Evolutionary conservation across 805 yeast genomes (phyloP), one percentile per base, ranked within the genome.

Genomic region (Clavispora vitiphila): DNA sequence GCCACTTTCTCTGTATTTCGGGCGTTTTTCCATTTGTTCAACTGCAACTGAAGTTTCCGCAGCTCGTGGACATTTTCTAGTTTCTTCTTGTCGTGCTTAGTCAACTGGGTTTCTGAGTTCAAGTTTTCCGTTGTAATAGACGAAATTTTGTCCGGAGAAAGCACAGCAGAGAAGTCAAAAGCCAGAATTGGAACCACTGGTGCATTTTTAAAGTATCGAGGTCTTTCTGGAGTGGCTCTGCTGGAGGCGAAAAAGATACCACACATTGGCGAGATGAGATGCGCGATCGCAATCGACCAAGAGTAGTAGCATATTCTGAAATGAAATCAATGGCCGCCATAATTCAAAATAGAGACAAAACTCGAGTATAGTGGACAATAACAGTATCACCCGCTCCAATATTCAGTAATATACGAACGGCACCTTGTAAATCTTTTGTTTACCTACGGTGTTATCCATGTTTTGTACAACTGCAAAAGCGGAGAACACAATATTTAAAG

Each of bases 1-100:
- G 32, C 41, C 8, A 44, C 40, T 14, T 53, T 41, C 19, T 50
- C 48, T 7, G 41, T 35, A 16, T 51, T 44, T 18, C 54, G 37
- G 3, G 52, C 38, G 38, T 66, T 67, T 16, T 58, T 61, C 21
- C 61, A 42, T 29, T 48, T 51, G 14, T 48, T 37, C 15, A 67
- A 48, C 22, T 50, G 42, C n/a, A 38, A 31, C 38, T 62, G 57
- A 31, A 68, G 48, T n/a, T 49, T 42, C 37, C 65, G 60, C 12
- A 66, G 52, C 18, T 37, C 30, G 1, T 53, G 60, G 20, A 64
- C 49, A 24, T 58, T 57, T 4, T 54, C 49, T 19, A 68, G 36
- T 47, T 69, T 69, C 27, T 50, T 50, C 19, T 47, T 32, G 36
- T 64, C 69, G 4, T 26, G 37, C 1, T 31, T 29, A 3, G 38